These are phyloP conservation scores for Mycena kentingensis DNA, from an alignment of 768 basidiomycete species.

Conservation along the genomic window DNA sequence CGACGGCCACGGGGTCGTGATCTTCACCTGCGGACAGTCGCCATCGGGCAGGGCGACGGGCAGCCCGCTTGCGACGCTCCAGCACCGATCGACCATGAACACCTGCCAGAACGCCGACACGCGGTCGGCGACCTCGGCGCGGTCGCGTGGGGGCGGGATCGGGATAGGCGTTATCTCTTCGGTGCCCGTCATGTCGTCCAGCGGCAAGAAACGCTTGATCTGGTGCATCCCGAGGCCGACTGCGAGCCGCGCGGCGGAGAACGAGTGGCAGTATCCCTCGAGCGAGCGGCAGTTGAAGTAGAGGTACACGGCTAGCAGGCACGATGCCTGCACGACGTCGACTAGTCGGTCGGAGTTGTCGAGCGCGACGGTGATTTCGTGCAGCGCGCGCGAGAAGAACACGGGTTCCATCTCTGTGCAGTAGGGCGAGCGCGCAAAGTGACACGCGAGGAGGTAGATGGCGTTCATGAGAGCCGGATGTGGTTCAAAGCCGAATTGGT, in stretches of 20 bases:
- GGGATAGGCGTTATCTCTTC: conserved; percentile 29
- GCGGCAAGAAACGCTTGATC: conserved; percentile 34
- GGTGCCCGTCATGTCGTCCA: conserved; percentile 18
- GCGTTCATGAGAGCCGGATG: conserved; percentile 64
- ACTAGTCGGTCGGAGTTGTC: conserved; percentile 56
- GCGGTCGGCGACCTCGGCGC: conserved; percentile 47
- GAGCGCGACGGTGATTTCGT: conserved; percentile 54
- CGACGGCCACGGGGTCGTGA: conserved; percentile 56
- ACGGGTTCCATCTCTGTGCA: conserved; percentile 46
- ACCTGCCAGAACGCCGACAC: conserved; percentile 63
- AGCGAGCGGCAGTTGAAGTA: conserved; percentile 56
- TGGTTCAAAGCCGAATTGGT: conserved; percentile 35
- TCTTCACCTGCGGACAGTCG: conserved; percentile 46
- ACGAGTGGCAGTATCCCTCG: conserved; percentile 64
- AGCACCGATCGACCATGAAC: conserved; percentile 61
- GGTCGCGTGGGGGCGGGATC: conserved; percentile 39
- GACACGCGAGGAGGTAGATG: conserved; percentile 61
- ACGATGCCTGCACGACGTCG: conserved; percentile 62
- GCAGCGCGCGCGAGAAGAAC: conserved; percentile 51
- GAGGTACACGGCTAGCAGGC: conserved; percentile 60
- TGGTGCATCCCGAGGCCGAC: conserved; percentile 61
- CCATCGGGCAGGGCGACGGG: conserved; percentile 56
- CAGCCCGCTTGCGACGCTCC: conserved; percentile 57
- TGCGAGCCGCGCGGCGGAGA: conserved; percentile 62
- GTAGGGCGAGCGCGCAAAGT: conserved; percentile 48